Conservation (phyloP, 306 rosid species). For the Ormosia semicastrata region DNA sequence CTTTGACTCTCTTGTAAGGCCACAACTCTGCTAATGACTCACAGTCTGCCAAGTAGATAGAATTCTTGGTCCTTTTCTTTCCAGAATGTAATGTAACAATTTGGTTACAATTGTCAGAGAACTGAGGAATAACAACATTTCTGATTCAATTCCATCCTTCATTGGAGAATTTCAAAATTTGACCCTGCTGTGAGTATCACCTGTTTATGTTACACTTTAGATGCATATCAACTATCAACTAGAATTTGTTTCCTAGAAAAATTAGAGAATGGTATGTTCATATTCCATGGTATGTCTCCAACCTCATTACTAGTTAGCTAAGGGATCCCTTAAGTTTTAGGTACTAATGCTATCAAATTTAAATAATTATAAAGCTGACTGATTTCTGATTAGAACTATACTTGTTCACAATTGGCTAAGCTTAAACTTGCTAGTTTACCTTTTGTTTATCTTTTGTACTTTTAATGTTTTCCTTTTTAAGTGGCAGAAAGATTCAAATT, state of each 20-base stretch:
- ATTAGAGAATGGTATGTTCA: not conserved
- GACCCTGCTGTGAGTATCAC: slow-evolving; percentile 53
- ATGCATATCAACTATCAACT: not conserved
- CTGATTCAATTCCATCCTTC: slow-evolving; percentile 64
- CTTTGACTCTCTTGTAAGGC: slow-evolving; percentile 60
- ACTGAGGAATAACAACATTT: slow-evolving; percentile 65
- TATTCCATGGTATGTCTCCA: not conserved
- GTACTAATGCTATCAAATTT: not conserved
- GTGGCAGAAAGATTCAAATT: not conserved
- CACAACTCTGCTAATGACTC: not conserved
- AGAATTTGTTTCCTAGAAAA: not conserved
- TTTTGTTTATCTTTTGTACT: not conserved
- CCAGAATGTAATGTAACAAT: not conserved
- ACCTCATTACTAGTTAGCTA: not conserved
- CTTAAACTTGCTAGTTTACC: not conserved
- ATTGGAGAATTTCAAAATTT: slow-evolving; percentile 55
- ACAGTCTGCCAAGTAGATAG: not conserved
- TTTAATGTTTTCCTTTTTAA: not conserved
- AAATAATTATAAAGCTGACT: not conserved
- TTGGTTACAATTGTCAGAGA: slow-evolving; percentile 47
- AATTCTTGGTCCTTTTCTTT: not conserved
- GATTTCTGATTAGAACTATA: not conserved
- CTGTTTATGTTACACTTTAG: not conserved
- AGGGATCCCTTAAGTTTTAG: not conserved
- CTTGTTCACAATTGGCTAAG: not conserved